These are phyloP conservation scores for Chaetomiaceae sp. DNA, from an alignment of 2,329 filamentous ascomycete genomes.

Conservation along the genomic window DNA sequence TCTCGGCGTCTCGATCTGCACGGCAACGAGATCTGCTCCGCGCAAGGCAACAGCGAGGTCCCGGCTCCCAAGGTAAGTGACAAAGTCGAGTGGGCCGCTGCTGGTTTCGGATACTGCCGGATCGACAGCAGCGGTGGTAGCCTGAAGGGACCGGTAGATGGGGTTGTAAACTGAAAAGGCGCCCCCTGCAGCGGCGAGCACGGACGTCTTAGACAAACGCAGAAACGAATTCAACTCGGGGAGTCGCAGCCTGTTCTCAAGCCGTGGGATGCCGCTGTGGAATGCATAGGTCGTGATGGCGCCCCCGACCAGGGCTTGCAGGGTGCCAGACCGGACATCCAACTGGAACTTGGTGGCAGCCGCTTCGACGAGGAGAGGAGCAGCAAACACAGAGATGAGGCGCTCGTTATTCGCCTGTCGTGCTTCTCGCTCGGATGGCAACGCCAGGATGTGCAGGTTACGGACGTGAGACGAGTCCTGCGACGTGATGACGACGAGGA, in stretches of 20 bases:
- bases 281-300: slow-evolving; percentile 56
- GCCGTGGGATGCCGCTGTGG: slow-evolving; percentile 52
- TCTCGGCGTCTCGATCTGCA: slow-evolving; percentile 61
- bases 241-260: slow-evolving; percentile 48
- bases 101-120: slow-evolving; percentile 37
- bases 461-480: slow-evolving; percentile 24
- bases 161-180: slow-evolving; percentile 62
- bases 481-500: slow-evolving; percentile 47
- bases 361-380: slow-evolving; percentile 17
- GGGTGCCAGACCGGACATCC: slow-evolving; percentile 55
- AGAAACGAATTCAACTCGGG: slow-evolving; percentile 55
- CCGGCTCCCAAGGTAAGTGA: slow-evolving; percentile 58
- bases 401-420: slow-evolving; percentile 13
- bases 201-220: slow-evolving; percentile 58
- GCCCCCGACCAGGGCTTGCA: slow-evolving; percentile 53
- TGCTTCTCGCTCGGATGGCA: slow-evolving; percentile 18
- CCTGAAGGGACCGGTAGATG: slow-evolving; percentile 57
- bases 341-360: slow-evolving; percentile 30
- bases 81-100: slow-evolving; percentile 37
- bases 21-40: slow-evolving; percentile 58
- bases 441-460: slow-evolving; percentile 32
- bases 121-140: slow-evolving; percentile 40
- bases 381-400: slow-evolving; percentile 23
- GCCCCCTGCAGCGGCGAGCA: slow-evolving; percentile 54
- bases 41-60: slow-evolving; percentile 60